These are phyloP conservation scores for Papilionanthe hybrid DNA, from an alignment of 116 monocot genomes.

Conservation along the genomic window DNA sequence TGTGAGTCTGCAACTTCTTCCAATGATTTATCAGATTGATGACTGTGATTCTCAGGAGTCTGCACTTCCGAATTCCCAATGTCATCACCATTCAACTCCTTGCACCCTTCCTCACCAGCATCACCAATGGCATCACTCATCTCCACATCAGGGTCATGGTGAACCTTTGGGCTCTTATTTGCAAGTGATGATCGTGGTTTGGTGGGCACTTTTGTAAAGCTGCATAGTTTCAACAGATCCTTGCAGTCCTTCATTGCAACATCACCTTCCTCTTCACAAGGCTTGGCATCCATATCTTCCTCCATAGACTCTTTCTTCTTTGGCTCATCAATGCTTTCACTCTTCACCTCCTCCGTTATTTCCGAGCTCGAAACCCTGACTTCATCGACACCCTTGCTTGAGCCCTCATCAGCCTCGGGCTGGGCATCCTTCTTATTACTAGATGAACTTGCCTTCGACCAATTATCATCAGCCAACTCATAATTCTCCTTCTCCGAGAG, in stretches of 20 bases:
- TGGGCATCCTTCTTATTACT: constrained; percentile 32
- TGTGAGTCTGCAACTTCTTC: constrained; percentile 20
- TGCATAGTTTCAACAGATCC: constrained; percentile 35
- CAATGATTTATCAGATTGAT: constrained; percentile 3
- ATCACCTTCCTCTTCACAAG: constrained; percentile 9
- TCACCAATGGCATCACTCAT: not conserved
- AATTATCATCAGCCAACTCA: constrained; percentile 35
- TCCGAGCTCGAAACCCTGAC: constrained; percentile 10
- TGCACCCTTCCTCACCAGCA: constrained; percentile 17
- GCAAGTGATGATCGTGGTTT: constrained; percentile 37
- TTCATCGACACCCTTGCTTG: constrained; percentile 27
- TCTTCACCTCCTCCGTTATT: constrained; percentile 22
- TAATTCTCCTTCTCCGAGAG: constrained; percentile 31
- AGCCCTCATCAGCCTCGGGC: constrained; percentile 22
- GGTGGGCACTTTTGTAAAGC: constrained; percentile 57
- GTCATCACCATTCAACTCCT: constrained; percentile 15
- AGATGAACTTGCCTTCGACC: constrained; percentile 39
- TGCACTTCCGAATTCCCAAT: constrained; percentile 1
- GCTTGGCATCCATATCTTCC: constrained; percentile 17
- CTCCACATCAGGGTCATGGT: not conserved
- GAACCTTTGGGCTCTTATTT: constrained; percentile 26
- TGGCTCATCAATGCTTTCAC: constrained; percentile 19
- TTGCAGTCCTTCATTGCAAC: constrained; percentile 5
- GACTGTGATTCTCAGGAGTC: constrained; percentile 8
- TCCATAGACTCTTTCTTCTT: constrained; percentile 15